Conservation (phyloP, 805 yeast species). For the Metschnikowia cubensis region DNA sequence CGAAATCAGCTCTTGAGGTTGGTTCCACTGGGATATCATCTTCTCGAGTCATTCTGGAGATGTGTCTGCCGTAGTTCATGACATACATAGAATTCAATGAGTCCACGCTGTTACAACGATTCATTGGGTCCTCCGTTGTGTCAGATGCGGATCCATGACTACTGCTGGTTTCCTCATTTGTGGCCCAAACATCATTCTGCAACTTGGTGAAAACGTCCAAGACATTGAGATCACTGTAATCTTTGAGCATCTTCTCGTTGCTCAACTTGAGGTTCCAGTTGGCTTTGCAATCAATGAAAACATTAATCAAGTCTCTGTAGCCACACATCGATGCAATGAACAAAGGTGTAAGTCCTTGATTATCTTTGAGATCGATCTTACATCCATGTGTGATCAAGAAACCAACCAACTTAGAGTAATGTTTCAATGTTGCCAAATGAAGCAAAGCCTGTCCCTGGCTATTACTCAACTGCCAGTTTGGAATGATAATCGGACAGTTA, state of each 20-base stretch:
- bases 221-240: slow-evolving; percentile 44
- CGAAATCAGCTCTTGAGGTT: background rate
- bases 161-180: slow-evolving; percentile 8
- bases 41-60: slow-evolving; percentile 37
- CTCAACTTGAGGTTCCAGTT: slow-evolving; percentile 48
- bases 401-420: slow-evolving; percentile 57
- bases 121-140: slow-evolving; percentile 18
- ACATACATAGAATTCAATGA: slow-evolving; percentile 39
- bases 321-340: slow-evolving; percentile 83
- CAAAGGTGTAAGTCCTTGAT: slow-evolving; percentile 80
- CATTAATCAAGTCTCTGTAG: slow-evolving; percentile 57
- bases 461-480: slow-evolving; percentile 81
- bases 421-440: slow-evolving; percentile 79
- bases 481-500: slow-evolving; percentile 55
- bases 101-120: slow-evolving; percentile 34
- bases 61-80: slow-evolving; percentile 35
- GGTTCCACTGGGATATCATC: slow-evolving; percentile 1
- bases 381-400: slow-evolving; percentile 65
- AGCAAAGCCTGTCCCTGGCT: slow-evolving; percentile 81
- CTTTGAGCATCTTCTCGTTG: slow-evolving; percentile 43
- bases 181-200: slow-evolving; percentile 14
- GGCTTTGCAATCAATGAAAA: slow-evolving; percentile 63
- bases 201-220: slow-evolving; percentile 36
- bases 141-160: slow-evolving; percentile 12
- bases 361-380: slow-evolving; percentile 68